phyloP scores from a whole-genome alignment of 164 flowering plant genomes.

The Vitis cinerea region DNA sequence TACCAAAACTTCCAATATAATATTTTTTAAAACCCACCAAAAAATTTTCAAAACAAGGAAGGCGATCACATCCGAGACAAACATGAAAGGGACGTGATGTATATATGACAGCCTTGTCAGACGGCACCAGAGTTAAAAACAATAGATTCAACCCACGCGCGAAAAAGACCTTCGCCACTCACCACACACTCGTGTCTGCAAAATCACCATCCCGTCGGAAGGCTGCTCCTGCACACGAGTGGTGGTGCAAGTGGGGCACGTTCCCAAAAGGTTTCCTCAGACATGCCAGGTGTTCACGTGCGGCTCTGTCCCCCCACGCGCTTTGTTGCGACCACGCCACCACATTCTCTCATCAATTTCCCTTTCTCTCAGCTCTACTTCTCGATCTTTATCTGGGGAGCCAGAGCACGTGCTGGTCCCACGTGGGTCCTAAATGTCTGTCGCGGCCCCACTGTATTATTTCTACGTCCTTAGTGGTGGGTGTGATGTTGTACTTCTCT shows the following conservation, averaged over 20 bases:
- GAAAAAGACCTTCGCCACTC: too few species aligned
- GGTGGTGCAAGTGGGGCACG: background rate
- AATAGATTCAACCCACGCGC: too few species aligned
- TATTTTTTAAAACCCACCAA: too few species aligned
- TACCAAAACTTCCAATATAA: too few species aligned
- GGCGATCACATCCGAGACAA: too few species aligned
- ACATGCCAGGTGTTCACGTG: conserved; percentile 9
- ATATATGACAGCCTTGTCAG: too few species aligned
- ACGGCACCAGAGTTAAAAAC: too few species aligned
- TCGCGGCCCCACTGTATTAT: background rate
- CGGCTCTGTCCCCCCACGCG: conserved; percentile 9
- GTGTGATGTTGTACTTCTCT: too few species aligned
- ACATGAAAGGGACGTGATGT: too few species aligned
- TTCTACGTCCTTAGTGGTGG: too few species aligned
- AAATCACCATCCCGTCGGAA: too few species aligned
- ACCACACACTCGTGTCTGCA: background rate
- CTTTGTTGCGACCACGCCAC: background rate
- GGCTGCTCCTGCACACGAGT: background rate
- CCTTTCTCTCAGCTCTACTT: background rate
- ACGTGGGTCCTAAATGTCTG: background rate
- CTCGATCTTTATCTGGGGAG: background rate
- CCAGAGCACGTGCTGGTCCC: conserved; percentile 13
- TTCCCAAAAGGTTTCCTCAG: background rate
- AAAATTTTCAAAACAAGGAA: too few species aligned
- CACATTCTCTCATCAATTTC: background rate